phyloP scores from a whole-genome alignment of 345 rosid species.

The Lepidium aucheri region DNA sequence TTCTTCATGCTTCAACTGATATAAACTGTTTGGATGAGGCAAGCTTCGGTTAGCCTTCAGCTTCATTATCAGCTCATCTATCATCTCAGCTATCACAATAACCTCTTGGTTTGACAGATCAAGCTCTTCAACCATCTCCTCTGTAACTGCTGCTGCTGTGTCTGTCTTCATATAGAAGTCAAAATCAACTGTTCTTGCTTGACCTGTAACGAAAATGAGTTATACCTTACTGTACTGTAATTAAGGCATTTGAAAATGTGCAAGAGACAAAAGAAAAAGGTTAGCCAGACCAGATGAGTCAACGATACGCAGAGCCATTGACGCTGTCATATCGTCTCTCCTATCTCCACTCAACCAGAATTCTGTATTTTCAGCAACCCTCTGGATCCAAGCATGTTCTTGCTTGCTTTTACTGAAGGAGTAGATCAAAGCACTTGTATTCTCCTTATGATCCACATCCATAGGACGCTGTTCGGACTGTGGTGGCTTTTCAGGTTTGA shows the following conservation, averaged over 20 bases:
- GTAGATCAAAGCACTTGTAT: constrained; percentile 29
- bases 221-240: background rate
- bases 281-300: constrained; percentile 35
- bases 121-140: constrained; percentile 79
- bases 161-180: constrained; percentile 62
- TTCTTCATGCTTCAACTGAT: constrained; percentile 1
- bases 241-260: background rate
- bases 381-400: constrained; percentile 14
- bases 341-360: constrained; percentile 49
- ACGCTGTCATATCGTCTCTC: constrained; percentile 36
- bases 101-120: constrained; percentile 64
- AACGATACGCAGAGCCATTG: constrained; percentile 52
- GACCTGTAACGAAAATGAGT: background rate
- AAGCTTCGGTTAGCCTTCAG: constrained; percentile 46
- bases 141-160: constrained; percentile 56
- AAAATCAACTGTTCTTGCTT: constrained; percentile 54
- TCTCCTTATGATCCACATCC: constrained; percentile 44
- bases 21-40: background rate
- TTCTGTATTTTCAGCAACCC: constrained; percentile 34
- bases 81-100: constrained; percentile 59
- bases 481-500: constrained; percentile 20
- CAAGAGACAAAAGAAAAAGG: background rate
- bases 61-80: constrained; percentile 49
- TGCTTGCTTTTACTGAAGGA: constrained; percentile 9
- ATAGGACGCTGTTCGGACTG: constrained; percentile 33